Evolutionary conservation across 1,139 yeast genomes (phyloP).

Genomic region (Suhomyces taliae): DNA sequence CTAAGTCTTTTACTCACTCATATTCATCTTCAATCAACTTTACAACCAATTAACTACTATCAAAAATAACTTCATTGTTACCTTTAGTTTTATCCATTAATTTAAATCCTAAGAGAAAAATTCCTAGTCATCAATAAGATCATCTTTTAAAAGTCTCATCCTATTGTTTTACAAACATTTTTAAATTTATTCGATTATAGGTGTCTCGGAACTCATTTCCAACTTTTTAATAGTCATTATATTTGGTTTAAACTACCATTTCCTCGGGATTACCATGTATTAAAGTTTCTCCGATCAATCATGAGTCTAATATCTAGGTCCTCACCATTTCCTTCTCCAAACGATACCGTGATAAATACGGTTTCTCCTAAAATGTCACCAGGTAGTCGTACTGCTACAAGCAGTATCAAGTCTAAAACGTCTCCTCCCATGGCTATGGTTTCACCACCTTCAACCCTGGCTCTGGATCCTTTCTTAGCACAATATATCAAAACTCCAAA

Average conservation of each 20-base stretch:
- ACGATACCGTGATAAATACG: slow-evolving; percentile 12
- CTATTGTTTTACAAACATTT: too few relatives aligned
- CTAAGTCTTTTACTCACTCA: too few relatives aligned
- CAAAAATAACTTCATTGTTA: too few relatives aligned
- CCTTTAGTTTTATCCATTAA: too few relatives aligned
- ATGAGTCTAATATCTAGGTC: slow-evolving; percentile 13
- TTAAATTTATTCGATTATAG: too few relatives aligned
- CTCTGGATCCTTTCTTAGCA: slow-evolving; percentile 27
- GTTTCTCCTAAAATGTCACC: slow-evolving; percentile 13
- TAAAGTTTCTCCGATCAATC: neutral
- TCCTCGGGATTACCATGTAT: slow-evolving; percentile 1
- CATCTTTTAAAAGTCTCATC: too few relatives aligned
- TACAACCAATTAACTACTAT: too few relatives aligned
- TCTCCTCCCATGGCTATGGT: slow-evolving; percentile 1
- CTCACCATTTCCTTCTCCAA: slow-evolving; percentile 14
- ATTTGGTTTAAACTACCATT: neutral
- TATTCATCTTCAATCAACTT: too few relatives aligned
- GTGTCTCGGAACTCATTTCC: neutral
- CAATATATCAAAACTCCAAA: slow-evolving; percentile 29
- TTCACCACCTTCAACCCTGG: slow-evolving; percentile 2
- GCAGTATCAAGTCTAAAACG: neutral
- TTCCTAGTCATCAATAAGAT: too few relatives aligned
- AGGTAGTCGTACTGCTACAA: slow-evolving; percentile 1
- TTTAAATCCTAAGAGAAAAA: too few relatives aligned
- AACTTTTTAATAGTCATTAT: neutral